Evolutionary conservation across 2,329 filamentous ascomycete genomes (phyloP), one percentile per base, ranked within the genome.

Genomic region (Elsinoe fawcettii): DNA sequence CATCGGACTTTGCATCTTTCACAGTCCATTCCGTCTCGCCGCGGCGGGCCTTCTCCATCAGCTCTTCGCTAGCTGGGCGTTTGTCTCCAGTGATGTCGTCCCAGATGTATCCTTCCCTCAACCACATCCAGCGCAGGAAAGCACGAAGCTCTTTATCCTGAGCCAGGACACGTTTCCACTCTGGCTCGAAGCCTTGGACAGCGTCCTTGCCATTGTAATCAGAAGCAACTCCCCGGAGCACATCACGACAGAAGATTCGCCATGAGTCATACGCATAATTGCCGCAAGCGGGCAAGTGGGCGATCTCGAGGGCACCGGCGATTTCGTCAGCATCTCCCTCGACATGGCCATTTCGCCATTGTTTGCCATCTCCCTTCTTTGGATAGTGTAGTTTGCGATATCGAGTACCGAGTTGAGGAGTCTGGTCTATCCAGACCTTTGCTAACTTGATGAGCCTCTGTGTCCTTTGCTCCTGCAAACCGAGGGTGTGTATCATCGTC

Each of bases 241-340:
- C 76, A 68, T 96, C 91, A 1, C 91, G 82, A 68, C 90, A 96
- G 70, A 96, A 96, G 61, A 96, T 96, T 2, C 91, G 83, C 88
- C 90, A 96, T 66, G 87, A 91, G 70, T 96, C 91, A 51, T 92
- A 76, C 0, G 89, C 87, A 69, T 96, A 96, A 1, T 83, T 78
- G 14, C 90, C 88, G 57, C 79, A 69, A 56, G 88, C 84, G 0
- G 89, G 90, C 58, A 96, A 74, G 69, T 95, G 88, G 0, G 86
- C 90, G 59, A 96, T 87, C 66, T 96, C 91, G 84, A 90, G 95
- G 0, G 81, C 80, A 3, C 80, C 77, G 0, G 74, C 71, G 9
- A 77, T 74, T 14, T 65, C 60, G 22, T 69, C 67, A 41, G 73
- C 73, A 14, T 76, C 74, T 56, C 78, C 76, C 20, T 73, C 70